A percentile compares a stretch with the other conserved stretches of the same genome.
Evolutionary conservation across 73 alveolate species (phyloP).

Genomic region (Paramecium primaurelia): DNA sequence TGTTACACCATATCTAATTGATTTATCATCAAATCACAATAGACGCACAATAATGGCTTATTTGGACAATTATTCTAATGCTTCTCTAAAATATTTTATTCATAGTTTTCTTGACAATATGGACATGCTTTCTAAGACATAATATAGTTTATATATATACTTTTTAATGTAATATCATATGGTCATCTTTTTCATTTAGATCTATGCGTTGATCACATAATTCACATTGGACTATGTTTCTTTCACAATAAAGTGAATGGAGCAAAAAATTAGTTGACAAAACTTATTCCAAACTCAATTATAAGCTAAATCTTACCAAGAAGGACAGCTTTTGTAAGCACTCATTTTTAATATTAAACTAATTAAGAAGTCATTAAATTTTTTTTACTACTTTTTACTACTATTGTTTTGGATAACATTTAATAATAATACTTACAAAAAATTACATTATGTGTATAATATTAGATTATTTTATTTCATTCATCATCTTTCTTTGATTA

Average conservation of each 20-base stretch:
- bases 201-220: neutral
- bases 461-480: neutral
- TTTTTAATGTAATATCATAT: neutral
- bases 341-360: constrained; percentile 4
- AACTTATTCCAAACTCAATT: neutral
- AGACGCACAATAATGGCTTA: neutral
- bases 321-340: neutral
- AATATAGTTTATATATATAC: neutral
- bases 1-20: neutral
- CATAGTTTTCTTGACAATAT: neutral
- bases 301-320: neutral
- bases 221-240: constrained; percentile 15
- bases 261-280: neutral
- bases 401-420: neutral
- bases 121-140: neutral
- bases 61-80: neutral
- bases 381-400: neutral
- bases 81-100: neutral
- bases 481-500: neutral
- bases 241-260: constrained; percentile 9
- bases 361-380: neutral
- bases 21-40: neutral
- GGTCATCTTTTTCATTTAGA: neutral
- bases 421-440: neutral
- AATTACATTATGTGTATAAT: neutral